Evolutionary conservation across 108 stramenopile species (phyloP).

Genomic region (Parmales sp.): DNA sequence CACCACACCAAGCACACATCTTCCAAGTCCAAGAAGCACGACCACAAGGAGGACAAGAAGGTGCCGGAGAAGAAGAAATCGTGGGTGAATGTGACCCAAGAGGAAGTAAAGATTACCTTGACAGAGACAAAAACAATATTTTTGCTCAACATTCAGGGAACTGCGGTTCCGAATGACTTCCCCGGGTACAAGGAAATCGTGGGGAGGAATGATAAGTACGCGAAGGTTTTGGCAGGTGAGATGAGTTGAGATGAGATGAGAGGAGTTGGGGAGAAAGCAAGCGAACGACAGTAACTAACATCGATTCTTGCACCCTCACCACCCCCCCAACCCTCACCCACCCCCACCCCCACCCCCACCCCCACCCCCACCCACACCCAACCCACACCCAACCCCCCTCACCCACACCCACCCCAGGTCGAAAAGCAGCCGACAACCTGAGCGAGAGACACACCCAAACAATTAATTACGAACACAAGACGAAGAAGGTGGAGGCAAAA

Average conservation of each 20-base stretch:
- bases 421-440: constrained; percentile 15
- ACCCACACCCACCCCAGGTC: neutral
- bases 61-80: neutral
- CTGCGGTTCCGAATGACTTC: neutral
- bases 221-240: neutral
- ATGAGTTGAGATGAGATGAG: no score
- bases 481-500: neutral
- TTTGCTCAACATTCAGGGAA: neutral
- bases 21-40: neutral
- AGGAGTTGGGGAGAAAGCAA: no score
- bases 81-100: neutral
- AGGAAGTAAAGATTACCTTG: neutral
- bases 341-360: no score
- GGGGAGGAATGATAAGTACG: neutral
- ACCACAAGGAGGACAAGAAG: neutral
- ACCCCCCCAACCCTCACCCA: no score
- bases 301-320: no score
- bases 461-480: constrained; percentile 18
- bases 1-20: no score
- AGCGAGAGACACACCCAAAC: constrained; percentile 30
- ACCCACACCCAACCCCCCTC: neutral
- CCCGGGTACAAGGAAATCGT: neutral
- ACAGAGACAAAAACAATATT: neutral
- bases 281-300: no score
- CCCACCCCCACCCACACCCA: neutral